phyloP scores from a whole-genome alignment of 2,329 filamentous ascomycete genomes.

The Phyllosticta citribraziliensis region DNA sequence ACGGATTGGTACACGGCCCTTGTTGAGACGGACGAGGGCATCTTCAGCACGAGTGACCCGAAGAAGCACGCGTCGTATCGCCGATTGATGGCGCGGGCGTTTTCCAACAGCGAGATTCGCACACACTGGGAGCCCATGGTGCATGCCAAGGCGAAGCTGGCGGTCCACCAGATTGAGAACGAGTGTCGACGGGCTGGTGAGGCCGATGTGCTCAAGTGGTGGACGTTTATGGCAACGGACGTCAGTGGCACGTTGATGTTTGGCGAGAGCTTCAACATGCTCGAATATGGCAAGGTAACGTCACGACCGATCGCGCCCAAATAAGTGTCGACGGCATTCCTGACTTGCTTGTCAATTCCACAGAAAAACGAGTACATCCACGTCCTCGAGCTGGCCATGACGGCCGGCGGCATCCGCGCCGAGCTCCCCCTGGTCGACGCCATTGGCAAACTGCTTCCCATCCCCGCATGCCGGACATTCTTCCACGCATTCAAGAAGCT shows the following conservation, averaged over 20 bases:
- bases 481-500: constrained; percentile 27
- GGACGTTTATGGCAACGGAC: constrained; percentile 45
- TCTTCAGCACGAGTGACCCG: constrained; percentile 31
- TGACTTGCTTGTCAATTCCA: background rate
- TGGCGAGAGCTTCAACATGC: constrained; percentile 44
- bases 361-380: constrained; percentile 27
- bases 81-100: constrained; percentile 28
- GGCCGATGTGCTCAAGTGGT: constrained; percentile 45
- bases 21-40: constrained; percentile 10
- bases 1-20: background rate
- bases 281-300: constrained; percentile 42
- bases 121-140: constrained; percentile 30
- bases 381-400: constrained; percentile 26
- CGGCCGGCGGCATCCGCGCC: constrained; percentile 26
- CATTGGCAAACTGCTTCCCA: constrained; percentile 22
- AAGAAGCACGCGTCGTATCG: constrained; percentile 26
- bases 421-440: constrained; percentile 26
- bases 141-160: constrained; percentile 26
- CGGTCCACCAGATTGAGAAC: constrained; percentile 36
- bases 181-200: constrained; percentile 28
- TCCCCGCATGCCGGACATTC: constrained; percentile 21
- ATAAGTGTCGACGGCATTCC: background rate
- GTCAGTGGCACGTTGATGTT: constrained; percentile 46
- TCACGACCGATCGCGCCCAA: too few relatives aligned
- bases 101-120: constrained; percentile 26